phyloP scores from a whole-genome alignment of 2,329 filamentous ascomycete species.

The Xylaria arbuscula region DNA sequence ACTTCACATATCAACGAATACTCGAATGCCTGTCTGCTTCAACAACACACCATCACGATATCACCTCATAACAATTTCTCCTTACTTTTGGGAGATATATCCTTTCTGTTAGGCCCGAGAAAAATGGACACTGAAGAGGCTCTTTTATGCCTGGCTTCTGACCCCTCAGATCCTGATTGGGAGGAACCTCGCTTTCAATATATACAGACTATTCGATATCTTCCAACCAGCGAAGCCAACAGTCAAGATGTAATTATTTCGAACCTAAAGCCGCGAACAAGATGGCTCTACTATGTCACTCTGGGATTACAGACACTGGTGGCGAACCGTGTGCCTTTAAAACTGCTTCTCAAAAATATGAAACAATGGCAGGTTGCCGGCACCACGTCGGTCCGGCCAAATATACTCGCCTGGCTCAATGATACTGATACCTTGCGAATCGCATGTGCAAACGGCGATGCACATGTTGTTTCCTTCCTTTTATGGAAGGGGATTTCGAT shows the following conservation, averaged over 20 bases:
- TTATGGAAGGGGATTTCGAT: background rate
- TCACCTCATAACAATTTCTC: too few species aligned
- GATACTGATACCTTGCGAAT: background rate
- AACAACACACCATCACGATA: too few species aligned
- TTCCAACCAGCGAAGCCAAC: background rate
- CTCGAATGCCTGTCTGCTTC: too few species aligned
- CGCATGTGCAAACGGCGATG: background rate
- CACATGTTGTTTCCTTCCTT: background rate
- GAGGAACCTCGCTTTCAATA: background rate
- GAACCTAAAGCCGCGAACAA: background rate
- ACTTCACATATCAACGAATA: too few species aligned
- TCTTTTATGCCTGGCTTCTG: background rate
- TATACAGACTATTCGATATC: background rate
- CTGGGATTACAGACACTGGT: background rate
- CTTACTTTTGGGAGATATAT: too few species aligned
- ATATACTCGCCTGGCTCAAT: background rate
- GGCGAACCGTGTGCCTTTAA: background rate
- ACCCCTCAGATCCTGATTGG: background rate
- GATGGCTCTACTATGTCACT: background rate
- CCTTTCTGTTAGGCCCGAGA: too few species aligned
- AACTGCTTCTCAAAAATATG: background rate
- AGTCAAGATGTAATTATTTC: background rate
- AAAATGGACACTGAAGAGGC: too few species aligned
- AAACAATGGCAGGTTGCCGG: background rate
- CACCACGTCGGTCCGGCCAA: background rate